Base-by-base conservation (phyloP, 768 basidiomycete species). In the Scleroderma bovista region DNA sequence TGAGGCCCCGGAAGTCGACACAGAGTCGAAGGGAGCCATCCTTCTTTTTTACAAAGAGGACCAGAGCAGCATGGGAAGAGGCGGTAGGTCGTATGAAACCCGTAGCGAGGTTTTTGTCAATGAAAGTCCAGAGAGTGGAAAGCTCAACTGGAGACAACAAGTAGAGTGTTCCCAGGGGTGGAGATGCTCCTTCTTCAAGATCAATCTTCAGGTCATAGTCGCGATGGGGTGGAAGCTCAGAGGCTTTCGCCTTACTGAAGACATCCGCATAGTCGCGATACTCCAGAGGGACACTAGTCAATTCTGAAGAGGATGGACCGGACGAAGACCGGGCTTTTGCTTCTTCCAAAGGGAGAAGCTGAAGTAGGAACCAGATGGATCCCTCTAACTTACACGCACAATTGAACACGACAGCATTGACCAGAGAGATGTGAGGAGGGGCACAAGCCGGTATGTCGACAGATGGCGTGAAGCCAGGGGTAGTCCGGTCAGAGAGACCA, bases 1-100 rank as follows among this genome's bases (percentile, higher is more conserved):
- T 45, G 8, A 45, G 29, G 32, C 26, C 26, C 9, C 9, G 4
- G 9, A 5, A 29, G 26, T 29, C 26, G 9, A 22, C n/a, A 24
- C n/a, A 29, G 7, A 45, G 26, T 29, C 29, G 60, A 46, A 8
- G 64, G 58, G 12, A 29, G 26, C 72, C 68, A 51, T 63, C 65
- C 51, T 72, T 71, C 42, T 63, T 61, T 17, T 59, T 47, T 38
- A 57, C 59, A 49, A 64, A 64, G 29, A 62, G 51, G 15, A 62
- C 52, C 2, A 60, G 59, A 46, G 61, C 50, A 17, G 56, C 56
- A 32, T 43, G 34, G 5, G 60, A 51, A 24, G 65, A 66, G 17
- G 56, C 53, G 2, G 66, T 70, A 12, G 63, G 60, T 0, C 61
- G 57, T 41, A 75, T 74, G 44, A 65, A 67, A 1, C 73, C 74